Percentiles rank a stretch among this genome's conserved stretches.
phyloP scores from a whole-genome alignment of 192 early-diverging fungal species.

The Coemansia biformis region DNA sequence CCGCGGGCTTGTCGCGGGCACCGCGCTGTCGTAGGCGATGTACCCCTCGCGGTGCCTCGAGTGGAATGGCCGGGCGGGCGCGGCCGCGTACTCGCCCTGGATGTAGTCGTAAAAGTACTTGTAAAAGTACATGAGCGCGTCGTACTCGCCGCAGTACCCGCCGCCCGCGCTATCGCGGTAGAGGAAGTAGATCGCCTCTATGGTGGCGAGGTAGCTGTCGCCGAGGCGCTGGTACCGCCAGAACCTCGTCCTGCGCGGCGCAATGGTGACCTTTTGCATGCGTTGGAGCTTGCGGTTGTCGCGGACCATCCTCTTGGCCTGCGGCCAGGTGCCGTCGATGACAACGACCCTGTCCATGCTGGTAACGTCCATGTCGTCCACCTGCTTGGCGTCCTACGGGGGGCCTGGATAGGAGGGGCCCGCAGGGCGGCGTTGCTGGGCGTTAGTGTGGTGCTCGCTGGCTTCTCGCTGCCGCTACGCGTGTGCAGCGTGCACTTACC shows the following conservation, averaged over 20 bases:
- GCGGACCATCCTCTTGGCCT: slow-evolving; percentile 63
- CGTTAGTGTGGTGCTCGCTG: too few relatives aligned
- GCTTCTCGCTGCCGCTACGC: too few relatives aligned
- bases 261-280: slow-evolving; percentile 61
- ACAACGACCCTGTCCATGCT: slow-evolving; percentile 76
- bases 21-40: slow-evolving; percentile 52
- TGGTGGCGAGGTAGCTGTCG: slow-evolving; percentile 77
- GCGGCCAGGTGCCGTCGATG: slow-evolving; percentile 95
- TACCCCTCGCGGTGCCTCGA: slow-evolving; percentile 53
- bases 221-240: slow-evolving; percentile 84
- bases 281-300: slow-evolving; percentile 43
- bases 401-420: too few relatives aligned
- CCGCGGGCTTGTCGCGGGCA: slow-evolving; percentile 10
- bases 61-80: slow-evolving; percentile 57
- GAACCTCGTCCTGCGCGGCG: slow-evolving; percentile 73
- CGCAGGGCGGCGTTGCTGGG: too few relatives aligned
- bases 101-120: slow-evolving; percentile 85
- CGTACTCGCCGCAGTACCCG: slow-evolving; percentile 72
- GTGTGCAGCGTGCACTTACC: too few relatives aligned
- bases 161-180: slow-evolving; percentile 69
- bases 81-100: slow-evolving; percentile 68
- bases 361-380: slow-evolving; percentile 59
- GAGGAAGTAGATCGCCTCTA: slow-evolving; percentile 94
- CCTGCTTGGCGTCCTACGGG: slow-evolving; percentile 55
- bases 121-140: slow-evolving; percentile 88